phyloP scores from a whole-genome alignment of 176 grass and related monocot genomes.

The Areca catechu region DNA sequence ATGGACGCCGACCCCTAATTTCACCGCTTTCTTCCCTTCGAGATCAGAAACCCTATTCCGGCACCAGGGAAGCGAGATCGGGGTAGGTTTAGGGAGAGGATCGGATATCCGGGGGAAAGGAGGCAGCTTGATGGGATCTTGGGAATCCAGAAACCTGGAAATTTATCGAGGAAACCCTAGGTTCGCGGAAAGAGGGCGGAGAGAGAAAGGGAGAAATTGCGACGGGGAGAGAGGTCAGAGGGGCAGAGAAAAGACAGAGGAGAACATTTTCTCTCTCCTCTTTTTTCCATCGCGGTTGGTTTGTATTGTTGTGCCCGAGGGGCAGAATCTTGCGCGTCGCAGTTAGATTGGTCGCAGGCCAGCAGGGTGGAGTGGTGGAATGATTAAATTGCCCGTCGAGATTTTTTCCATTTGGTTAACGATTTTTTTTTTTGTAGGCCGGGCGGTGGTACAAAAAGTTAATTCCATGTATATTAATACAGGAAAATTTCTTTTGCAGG shows the following conservation, averaged over 20 bases:
- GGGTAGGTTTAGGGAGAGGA: not conserved
- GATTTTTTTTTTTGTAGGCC: too few species aligned
- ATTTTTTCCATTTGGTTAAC: too few species aligned
- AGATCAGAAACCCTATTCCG: not conserved
- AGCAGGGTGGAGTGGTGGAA: not conserved
- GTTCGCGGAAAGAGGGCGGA: too few species aligned
- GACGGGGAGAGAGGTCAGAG: not conserved
- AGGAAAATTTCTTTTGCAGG: too few species aligned
- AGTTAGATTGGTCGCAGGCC: not conserved
- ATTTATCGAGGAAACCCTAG: too few species aligned
- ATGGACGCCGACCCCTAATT: constrained; percentile 26
- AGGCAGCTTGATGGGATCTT: not conserved
- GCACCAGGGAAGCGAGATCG: too few species aligned
- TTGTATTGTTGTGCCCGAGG: not conserved
- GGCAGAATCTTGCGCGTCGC: not conserved
- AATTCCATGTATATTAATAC: too few species aligned
- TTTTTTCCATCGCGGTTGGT: not conserved
- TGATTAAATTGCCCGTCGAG: not conserved
- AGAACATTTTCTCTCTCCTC: not conserved
- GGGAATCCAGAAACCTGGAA: too few species aligned
- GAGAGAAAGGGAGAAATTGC: not conserved
- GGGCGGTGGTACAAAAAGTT: too few species aligned
- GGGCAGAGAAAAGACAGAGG: not conserved
- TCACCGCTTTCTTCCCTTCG: not conserved
- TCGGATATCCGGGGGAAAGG: not conserved